Conservation (phyloP, 2,329 filamentous ascomycete species). For the Aspergillus awamori region DNA sequence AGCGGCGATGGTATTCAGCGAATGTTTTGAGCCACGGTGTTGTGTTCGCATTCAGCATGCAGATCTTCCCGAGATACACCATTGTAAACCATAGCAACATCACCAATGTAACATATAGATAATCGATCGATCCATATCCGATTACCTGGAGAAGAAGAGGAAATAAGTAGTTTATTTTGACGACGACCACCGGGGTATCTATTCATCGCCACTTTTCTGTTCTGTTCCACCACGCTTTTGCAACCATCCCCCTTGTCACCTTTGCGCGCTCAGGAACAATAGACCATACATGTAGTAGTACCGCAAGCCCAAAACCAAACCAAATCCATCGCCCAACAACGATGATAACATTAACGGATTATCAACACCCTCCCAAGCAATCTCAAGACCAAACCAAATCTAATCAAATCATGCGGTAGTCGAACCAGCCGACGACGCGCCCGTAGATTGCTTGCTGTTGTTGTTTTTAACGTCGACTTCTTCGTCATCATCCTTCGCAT, state of each 20-base stretch:
- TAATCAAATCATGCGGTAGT: not conserved
- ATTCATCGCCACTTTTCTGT: not conserved
- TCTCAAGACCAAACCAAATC: too few relatives aligned
- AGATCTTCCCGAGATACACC: not conserved
- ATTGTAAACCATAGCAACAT: not conserved
- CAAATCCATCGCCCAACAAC: not conserved
- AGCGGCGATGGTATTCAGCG: not conserved
- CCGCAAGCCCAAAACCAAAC: not conserved
- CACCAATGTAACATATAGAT: too few relatives aligned
- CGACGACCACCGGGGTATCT: conserved; percentile 2
- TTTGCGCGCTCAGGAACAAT: not conserved
- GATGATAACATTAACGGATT: too few relatives aligned
- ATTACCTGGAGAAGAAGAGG: not conserved
- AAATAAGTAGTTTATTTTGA: not conserved
- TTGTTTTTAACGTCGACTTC: conserved; percentile 10
- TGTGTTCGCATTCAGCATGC: not conserved
- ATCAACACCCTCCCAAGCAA: too few relatives aligned
- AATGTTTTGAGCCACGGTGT: not conserved
- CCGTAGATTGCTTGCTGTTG: conserved; percentile 17
- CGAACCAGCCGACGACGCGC: not conserved
- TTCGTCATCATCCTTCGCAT: conserved; percentile 63
- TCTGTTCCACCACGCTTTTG: not conserved
- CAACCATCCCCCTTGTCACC: not conserved
- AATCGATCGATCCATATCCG: too few relatives aligned
- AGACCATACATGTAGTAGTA: not conserved